These are phyloP conservation scores for Pulveroboletus sp. DNA, from an alignment of 768 basidiomycete genomes.

Conservation along the genomic window DNA sequence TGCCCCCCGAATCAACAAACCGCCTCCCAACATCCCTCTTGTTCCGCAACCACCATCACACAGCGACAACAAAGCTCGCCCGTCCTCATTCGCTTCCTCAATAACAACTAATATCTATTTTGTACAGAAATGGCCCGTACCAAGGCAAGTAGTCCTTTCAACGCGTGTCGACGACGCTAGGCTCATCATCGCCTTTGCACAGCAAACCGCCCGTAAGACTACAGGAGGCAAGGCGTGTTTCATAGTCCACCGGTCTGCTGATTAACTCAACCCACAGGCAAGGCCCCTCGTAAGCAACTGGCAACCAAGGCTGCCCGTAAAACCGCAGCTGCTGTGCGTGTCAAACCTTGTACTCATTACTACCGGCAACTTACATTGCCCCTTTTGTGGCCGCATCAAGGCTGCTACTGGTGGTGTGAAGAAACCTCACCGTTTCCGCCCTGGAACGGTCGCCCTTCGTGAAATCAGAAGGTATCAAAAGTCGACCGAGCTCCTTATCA, in stretches of 20 bases:
- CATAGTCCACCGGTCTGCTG: constrained; percentile 15
- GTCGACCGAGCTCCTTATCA: constrained; percentile 97
- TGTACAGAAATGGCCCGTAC: constrained; percentile 73
- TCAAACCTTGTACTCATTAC: constrained; percentile 3
- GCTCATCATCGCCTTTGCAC: constrained; percentile 12
- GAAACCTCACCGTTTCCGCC: constrained; percentile 98
- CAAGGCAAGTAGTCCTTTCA: constrained; percentile 50
- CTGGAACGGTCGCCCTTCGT: constrained; percentile 98
- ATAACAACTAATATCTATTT: constrained; percentile 1
- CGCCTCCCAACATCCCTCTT: constrained; percentile 14
- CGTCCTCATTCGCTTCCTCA: constrained; percentile 8
- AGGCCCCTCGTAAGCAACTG: constrained; percentile 91
- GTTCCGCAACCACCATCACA: constrained; percentile 31
- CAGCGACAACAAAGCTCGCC: constrained; percentile 3
- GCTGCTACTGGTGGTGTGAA: constrained; percentile 95
- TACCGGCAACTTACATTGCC: constrained; percentile 2
- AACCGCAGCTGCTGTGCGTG: constrained; percentile 66
- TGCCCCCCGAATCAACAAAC: constrained; percentile 23
- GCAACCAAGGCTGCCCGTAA: constrained; percentile 95
- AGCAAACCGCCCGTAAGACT: constrained; percentile 99
- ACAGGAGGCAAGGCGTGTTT: constrained; percentile 75
- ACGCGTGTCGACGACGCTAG: background rate
- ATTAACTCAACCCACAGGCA: constrained; percentile 48
- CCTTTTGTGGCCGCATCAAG: constrained; percentile 28
- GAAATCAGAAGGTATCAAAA: constrained; percentile 99